phyloP scores from a whole-genome alignment of 192 early-diverging fungal species.

The Mortierella alpina region DNA sequence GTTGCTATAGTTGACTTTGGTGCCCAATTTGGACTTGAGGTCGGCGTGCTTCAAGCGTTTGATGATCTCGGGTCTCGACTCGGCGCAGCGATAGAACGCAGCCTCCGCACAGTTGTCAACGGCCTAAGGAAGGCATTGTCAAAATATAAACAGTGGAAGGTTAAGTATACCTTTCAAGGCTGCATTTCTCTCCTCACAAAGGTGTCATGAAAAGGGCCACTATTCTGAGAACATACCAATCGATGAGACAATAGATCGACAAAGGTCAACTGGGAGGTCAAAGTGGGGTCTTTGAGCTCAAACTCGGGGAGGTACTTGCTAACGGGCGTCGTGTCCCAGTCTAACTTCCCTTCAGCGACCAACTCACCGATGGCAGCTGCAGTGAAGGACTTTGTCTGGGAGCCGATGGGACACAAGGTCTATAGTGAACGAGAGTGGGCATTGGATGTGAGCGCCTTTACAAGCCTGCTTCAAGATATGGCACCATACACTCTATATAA shows the following conservation, averaged over 20 bases:
- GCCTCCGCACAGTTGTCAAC: too few species aligned
- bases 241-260: slow-evolving; percentile 21
- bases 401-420: slow-evolving; percentile 13
- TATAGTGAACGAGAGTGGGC: neutral
- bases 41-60: slow-evolving; percentile 5
- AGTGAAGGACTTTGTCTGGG: slow-evolving; percentile 21
- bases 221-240: neutral
- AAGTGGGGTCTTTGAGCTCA: slow-evolving; percentile 20
- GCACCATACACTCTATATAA: too few species aligned
- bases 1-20: too few species aligned
- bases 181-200: neutral
- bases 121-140: slow-evolving; percentile 5
- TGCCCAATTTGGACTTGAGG: too few species aligned
- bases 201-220: too few species aligned
- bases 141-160: neutral
- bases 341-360: slow-evolving; percentile 15
- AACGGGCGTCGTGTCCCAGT: slow-evolving; percentile 23
- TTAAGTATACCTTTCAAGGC: too few species aligned
- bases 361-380: slow-evolving; percentile 18
- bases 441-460: too few species aligned
- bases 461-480: too few species aligned
- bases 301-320: slow-evolving; percentile 25
- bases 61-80: neutral
- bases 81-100: neutral
- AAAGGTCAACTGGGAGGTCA: slow-evolving; percentile 23